phyloP scores from a whole-genome alignment of 1,139 yeast species.

The Taphrina betulina region DNA sequence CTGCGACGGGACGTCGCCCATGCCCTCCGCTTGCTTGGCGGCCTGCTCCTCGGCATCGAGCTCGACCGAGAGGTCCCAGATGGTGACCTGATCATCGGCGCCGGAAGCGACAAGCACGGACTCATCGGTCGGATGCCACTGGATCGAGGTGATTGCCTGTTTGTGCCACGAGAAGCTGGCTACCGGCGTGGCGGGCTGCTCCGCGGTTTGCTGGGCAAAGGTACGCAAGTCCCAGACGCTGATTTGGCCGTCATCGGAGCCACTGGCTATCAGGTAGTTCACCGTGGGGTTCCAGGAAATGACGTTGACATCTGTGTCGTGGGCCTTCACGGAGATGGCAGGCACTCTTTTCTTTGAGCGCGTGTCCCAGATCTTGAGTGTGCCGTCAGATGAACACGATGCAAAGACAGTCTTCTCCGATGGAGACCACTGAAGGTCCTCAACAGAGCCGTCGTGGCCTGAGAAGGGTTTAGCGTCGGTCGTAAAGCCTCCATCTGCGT shows the following conservation, averaged over 20 bases:
- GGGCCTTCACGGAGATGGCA: conserved; percentile 79
- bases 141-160: conserved; percentile 85
- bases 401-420: conserved; percentile 92
- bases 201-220: conserved; percentile 50
- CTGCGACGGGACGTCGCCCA: conserved; percentile 93
- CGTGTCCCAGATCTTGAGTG: conserved; percentile 93
- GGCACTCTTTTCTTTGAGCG: conserved; percentile 81
- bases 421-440: conserved; percentile 95
- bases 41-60: conserved; percentile 94
- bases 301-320: conserved; percentile 84
- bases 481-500: conserved; percentile 70
- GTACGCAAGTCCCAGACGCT: conserved; percentile 96
- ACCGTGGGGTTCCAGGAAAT: conserved; percentile 93
- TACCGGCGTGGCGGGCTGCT: conserved; percentile 61
- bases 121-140: conserved; percentile 93
- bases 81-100: conserved; percentile 92
- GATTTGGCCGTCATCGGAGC: conserved; percentile 97
- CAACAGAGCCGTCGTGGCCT: conserved; percentile 64
- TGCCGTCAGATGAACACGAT: conserved; percentile 88
- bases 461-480: conserved; percentile 79
- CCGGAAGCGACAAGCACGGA: conserved; percentile 93
- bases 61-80: conserved; percentile 96
- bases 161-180: conserved; percentile 87
- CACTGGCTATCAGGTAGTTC: conserved; percentile 83
- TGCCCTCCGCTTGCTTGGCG: conserved; percentile 68